Evolutionary conservation across 2,329 filamentous ascomycete species (phyloP).

Genomic region (Alternaria arbusti): DNA sequence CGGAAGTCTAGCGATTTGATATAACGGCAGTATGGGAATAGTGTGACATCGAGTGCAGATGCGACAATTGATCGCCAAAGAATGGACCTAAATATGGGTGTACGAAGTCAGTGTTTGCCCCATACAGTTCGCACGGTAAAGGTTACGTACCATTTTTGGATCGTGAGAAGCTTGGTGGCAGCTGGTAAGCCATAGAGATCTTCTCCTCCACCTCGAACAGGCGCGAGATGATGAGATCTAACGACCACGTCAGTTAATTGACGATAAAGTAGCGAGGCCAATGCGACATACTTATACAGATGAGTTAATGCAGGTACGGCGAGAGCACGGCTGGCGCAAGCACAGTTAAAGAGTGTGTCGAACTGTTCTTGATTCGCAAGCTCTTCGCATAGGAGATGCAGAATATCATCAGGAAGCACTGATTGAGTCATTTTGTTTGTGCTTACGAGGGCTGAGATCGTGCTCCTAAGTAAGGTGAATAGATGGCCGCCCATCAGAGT

Average conservation of each 20-base stretch:
- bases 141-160: slow-evolving; percentile 57
- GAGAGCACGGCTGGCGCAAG: slow-evolving; percentile 62
- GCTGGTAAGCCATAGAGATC: slow-evolving; percentile 40
- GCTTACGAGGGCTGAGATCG: background rate
- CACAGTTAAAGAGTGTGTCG: slow-evolving; percentile 65
- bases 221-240: slow-evolving; percentile 54
- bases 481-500: slow-evolving; percentile 1
- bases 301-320: slow-evolving; percentile 65
- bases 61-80: slow-evolving; percentile 73
- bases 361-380: slow-evolving; percentile 64
- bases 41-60: slow-evolving; percentile 67
- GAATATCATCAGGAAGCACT: slow-evolving; percentile 63
- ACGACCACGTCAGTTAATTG: background rate
- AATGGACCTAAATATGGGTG: slow-evolving; percentile 49
- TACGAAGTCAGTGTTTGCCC: background rate
- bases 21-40: slow-evolving; percentile 73
- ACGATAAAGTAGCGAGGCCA: background rate
- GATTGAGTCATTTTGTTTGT: slow-evolving; percentile 30
- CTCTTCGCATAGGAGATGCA: slow-evolving; percentile 67
- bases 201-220: slow-evolving; percentile 54
- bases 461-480: background rate
- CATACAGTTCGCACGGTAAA: background rate
- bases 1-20: slow-evolving; percentile 69
- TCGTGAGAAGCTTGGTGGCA: slow-evolving; percentile 53
- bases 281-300: slow-evolving; percentile 64